These are phyloP conservation scores for Suillus americanus DNA, from an alignment of 768 basidiomycete species.

Conservation along the genomic window DNA sequence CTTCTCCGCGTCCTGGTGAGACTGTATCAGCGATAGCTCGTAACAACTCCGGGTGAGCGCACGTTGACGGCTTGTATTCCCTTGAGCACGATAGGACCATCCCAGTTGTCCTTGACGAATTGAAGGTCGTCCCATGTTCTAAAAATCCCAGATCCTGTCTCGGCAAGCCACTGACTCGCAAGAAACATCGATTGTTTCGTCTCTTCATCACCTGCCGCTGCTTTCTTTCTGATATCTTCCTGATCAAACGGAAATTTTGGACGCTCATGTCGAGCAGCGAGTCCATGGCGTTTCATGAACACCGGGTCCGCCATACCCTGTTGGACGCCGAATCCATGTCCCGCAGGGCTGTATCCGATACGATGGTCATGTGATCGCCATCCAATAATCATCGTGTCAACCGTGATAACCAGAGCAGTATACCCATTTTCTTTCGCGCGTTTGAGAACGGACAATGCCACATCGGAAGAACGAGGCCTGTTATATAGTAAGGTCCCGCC, in stretches of 20 bases:
- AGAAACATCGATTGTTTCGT: slow-evolving; percentile 29
- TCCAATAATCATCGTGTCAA: slow-evolving; percentile 43
- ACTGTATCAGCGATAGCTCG: neutral
- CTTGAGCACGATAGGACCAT: slow-evolving; percentile 48
- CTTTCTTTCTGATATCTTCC: slow-evolving; percentile 22
- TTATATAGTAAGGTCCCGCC: neutral
- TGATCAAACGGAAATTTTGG: slow-evolving; percentile 37
- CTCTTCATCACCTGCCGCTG: slow-evolving; percentile 31
- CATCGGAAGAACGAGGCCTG: slow-evolving; percentile 39
- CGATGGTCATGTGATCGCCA: slow-evolving; percentile 47
- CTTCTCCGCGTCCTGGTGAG: slow-evolving; percentile 44
- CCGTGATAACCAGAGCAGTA: slow-evolving; percentile 44
- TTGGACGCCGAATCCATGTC: slow-evolving; percentile 38
- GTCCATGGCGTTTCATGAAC: slow-evolving; percentile 40
- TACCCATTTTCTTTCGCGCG: slow-evolving; percentile 44
- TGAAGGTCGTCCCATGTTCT: slow-evolving; percentile 46
- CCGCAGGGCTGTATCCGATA: slow-evolving; percentile 36
- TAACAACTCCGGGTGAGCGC: neutral
- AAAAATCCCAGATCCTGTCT: slow-evolving; percentile 40
- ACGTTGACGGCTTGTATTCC: slow-evolving; percentile 36
- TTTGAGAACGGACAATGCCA: slow-evolving; percentile 40
- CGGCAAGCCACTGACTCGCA: slow-evolving; percentile 37
- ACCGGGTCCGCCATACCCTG: slow-evolving; percentile 45
- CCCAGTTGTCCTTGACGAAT: slow-evolving; percentile 46
- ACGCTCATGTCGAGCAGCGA: slow-evolving; percentile 28